Percentiles rank a stretch among this genome's conserved stretches.
Evolutionary conservation across 345 rosid genomes (phyloP).

Genomic region (Syzygium aqueum): DNA sequence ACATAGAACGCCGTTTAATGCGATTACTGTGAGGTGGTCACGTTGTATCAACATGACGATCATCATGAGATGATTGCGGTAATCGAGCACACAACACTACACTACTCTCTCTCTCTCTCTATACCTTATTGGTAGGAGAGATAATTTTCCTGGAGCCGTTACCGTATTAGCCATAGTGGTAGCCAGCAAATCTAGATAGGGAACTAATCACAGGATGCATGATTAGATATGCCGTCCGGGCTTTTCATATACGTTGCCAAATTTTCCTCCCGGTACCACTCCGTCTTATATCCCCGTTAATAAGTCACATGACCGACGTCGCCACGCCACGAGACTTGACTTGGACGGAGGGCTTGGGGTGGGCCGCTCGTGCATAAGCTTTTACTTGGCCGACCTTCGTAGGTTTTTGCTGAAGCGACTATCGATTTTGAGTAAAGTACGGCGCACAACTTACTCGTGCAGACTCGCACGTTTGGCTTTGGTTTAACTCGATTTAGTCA

Average conservation of each 20-base stretch:
- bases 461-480: neutral
- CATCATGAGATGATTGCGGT: too few species aligned
- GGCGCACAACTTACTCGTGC: neutral
- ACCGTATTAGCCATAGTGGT: too few species aligned
- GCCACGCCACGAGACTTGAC: neutral
- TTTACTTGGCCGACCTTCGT: neutral
- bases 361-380: neutral
- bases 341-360: neutral
- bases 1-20: too few species aligned
- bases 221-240: neutral
- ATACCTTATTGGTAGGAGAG: too few species aligned
- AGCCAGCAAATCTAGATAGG: too few species aligned
- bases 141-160: too few species aligned
- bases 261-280: neutral
- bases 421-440: neutral
- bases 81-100: neutral
- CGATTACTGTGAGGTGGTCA: too few species aligned
- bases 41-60: too few species aligned
- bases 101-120: neutral
- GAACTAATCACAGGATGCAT: too few species aligned
- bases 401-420: neutral
- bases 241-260: neutral
- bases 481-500: neutral
- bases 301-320: neutral
- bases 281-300: neutral